Base-by-base conservation (phyloP, 352 stramenopile species). In the Phytophthora chlamydospora region DNA sequence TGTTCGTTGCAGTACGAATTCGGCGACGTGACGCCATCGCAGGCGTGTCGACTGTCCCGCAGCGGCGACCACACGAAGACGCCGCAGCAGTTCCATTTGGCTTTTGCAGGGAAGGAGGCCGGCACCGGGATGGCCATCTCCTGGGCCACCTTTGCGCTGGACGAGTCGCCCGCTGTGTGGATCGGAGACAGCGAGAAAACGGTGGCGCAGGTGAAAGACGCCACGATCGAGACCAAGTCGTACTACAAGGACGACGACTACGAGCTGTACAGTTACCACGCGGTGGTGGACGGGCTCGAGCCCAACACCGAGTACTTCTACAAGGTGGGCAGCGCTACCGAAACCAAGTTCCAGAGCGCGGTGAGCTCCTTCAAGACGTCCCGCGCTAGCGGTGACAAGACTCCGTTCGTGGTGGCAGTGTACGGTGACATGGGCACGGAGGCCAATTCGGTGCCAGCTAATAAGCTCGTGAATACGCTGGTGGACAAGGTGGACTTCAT, bases 31-130 rank as follows among this genome's bases (percentile, higher is more conserved):
- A 81, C 71, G 29, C 61, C 62, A 4, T 73, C 58, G 9, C 76
- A 88, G 54, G 76, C 76, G 0, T 88, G 78, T n/a, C 75, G 78
- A 16, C 51, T 81, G n/a, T 58, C 40, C 6, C 58, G 75, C 27
- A 36, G 45, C 0, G 33, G 48, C 17, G 73, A 80, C 29, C 34
- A 75, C 5, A 35, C 70, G 0, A 59, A 43, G 9, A 16, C 62
- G 4, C 77, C 77, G 6, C 77, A 83, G 58, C 78, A 88, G 29
- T 58, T 85, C 34, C 78, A 88, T 56, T 57, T 80, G 31, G 75
- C 78, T 1, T 88, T 68, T 38, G 78, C 78, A 41, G 65, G 65
- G 2, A 17, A 73, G 34, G 47, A 69, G 35, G 47, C 65, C 14
- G 65, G 65, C 4, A 73, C 59, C 5, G 65, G 65, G 6, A 73